A percentile compares a stretch with the other conserved stretches of the same genome.
phyloP scores from a whole-genome alignment of 1,284 basidiomycete genomes.

The Puccinia coronata region DNA sequence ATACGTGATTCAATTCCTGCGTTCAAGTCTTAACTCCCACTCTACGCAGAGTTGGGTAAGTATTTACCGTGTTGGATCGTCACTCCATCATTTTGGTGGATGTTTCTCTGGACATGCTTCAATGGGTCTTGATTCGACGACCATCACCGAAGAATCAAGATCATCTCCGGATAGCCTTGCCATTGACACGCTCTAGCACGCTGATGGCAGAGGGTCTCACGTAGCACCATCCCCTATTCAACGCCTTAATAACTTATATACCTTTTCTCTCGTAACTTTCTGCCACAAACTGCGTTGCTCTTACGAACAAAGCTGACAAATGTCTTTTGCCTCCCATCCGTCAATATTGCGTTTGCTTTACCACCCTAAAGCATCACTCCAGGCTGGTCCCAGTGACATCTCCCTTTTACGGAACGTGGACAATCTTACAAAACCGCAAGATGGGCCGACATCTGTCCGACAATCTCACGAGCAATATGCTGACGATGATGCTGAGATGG shows the following conservation, averaged over 20 bases:
- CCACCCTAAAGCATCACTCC: not conserved
- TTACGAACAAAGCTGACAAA: not conserved
- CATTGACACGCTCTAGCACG: not conserved
- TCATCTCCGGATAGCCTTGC: not conserved
- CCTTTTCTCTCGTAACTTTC: not conserved
- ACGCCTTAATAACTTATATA: not conserved
- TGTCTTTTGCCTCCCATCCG: not conserved
- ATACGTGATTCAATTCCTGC: not conserved
- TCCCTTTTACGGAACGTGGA: not conserved
- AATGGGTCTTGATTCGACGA: not conserved
- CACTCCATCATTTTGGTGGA: not conserved
- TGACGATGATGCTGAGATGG: conserved; percentile 30
- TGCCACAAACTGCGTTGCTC: not conserved
- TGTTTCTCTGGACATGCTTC: not conserved
- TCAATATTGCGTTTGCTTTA: conserved; percentile 12
- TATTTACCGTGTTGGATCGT: not conserved
- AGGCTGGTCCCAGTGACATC: not conserved
- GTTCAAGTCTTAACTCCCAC: not conserved
- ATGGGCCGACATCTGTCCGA: conserved; percentile 3
- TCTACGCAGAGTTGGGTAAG: not conserved
- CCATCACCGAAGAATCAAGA: too few species aligned
- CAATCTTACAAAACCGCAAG: not conserved
- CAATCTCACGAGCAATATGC: conserved; percentile 23
- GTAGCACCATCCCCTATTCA: not conserved
- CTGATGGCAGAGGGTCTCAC: not conserved